Percentiles rank a stretch among this genome's conserved stretches.
Evolutionary conservation across 179 eudicot species (phyloP).

Genomic region (Beta lomatogona): DNA sequence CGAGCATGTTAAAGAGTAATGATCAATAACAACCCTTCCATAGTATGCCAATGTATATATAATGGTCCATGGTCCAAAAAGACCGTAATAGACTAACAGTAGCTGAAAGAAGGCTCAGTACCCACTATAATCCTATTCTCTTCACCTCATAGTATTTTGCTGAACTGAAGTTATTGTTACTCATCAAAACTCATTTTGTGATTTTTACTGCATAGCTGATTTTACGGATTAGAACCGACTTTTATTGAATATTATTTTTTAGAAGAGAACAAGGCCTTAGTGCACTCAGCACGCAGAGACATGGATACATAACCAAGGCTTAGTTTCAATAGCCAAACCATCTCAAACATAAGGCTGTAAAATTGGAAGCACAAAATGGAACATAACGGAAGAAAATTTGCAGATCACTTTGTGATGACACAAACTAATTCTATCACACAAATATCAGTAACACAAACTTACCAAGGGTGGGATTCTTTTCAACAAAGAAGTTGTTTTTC

Average conservation of each 20-base stretch:
- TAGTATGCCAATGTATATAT: neutral
- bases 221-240: no score
- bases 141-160: no score
- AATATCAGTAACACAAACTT: constrained; percentile 27
- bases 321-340: neutral
- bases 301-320: neutral
- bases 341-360: neutral
- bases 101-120: neutral
- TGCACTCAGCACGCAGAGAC: neutral
- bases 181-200: no score
- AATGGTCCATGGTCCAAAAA: neutral
- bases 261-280: neutral
- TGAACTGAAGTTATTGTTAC: no score
- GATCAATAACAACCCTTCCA: neutral
- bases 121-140: no score
- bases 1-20: neutral
- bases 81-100: neutral
- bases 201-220: no score
- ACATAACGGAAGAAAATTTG: neutral
- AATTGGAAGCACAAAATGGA: neutral
- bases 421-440: neutral
- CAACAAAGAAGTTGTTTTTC: constrained; percentile 92
- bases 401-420: constrained; percentile 10
- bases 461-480: constrained; percentile 98
- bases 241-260: no score